Evolutionary conservation across 2,329 filamentous ascomycete genomes (phyloP), one percentile per base, ranked within the genome.

Genomic region (Alternaria sp.): DNA sequence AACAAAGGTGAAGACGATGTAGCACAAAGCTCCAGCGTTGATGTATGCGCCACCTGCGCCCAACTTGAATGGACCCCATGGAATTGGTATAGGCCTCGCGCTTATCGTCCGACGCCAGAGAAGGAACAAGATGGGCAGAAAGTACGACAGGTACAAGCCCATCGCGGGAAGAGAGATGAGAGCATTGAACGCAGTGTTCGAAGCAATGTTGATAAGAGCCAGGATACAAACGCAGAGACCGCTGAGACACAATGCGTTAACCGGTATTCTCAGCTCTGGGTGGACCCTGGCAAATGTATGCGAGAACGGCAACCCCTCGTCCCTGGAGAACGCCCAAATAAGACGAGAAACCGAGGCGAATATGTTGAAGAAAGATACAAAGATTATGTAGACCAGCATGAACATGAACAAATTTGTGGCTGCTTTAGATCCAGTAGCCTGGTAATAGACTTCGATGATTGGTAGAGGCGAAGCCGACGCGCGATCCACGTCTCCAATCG

Each of bases 391-490:
- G 28, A 72, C 62, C 73, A 73, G 30, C 62, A 74, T 66, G 51
- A 65, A 32, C 19, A 71, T 57, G 51, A 72, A 79, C 70, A 87
- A 81, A 17, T 81, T 80, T 15, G 81, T 83, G 3, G 84, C 82
- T 9, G 57, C 28, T 43, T 61, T 62, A 12, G 73, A 76, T 19
- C 62, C 59, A 3, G 73, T 75, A 15, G 74, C 74, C 50, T 70
- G 63, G 44, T 68, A 70, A 66, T 87, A 85, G 49, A 85, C 81
- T 57, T 86, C 79, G 60, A 88, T 84, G 63, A 86, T 2, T 83
- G 84, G 65, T 21, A 75, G 47, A 55, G 67, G 19, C 57, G 69
- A 49, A 17, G 67, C 28, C 8, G 72, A 51, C 0, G 74, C 83
- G 2, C 77, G 77, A 46, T 85, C 81, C 3, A 82, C 66, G 15